Evolutionary conservation across 805 yeast species (phyloP).

Genomic region (Candida khao-thaluensis): DNA sequence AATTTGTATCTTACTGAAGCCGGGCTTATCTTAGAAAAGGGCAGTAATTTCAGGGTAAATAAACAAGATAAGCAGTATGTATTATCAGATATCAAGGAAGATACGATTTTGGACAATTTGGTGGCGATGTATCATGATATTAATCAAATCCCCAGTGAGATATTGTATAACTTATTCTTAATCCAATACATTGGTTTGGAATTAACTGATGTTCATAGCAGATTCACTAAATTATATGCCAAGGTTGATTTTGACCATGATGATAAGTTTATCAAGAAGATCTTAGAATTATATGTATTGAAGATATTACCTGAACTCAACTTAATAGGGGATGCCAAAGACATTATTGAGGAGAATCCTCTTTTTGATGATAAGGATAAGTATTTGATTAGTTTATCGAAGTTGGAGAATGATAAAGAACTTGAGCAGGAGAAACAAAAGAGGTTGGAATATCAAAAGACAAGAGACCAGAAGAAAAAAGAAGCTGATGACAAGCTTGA

Average conservation of each 20-base stretch:
- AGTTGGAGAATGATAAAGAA: conserved; percentile 12
- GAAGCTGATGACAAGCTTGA: conserved; percentile 17
- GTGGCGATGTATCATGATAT: conserved; percentile 19
- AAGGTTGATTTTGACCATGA: conserved; percentile 12
- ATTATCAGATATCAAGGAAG: conserved; percentile 17
- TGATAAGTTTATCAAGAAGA: conserved; percentile 17
- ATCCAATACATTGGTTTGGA: conserved; percentile 28
- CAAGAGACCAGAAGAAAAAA: conserved; percentile 21
- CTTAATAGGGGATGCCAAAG: conserved; percentile 26
- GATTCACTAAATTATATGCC: conserved; percentile 13
- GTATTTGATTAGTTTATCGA: conserved; percentile 11
- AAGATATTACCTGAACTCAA: conserved; percentile 34
- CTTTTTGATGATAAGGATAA: conserved; percentile 14
- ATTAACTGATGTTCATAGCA: conserved; percentile 10
- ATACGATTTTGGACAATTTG: conserved; percentile 20
- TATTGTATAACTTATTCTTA: conserved; percentile 32
- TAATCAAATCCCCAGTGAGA: conserved; percentile 29
- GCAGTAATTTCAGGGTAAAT: conserved; percentile 10
- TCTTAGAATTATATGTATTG: conserved; percentile 33
- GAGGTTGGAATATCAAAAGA: conserved; percentile 20
- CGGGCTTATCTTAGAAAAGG: conserved; percentile 21
- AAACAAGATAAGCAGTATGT: conserved; percentile 16
- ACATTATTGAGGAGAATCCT: conserved; percentile 25
- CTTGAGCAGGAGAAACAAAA: conserved; percentile 18
- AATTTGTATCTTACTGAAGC: conserved; percentile 36